Evolutionary conservation across 176 grass and related monocot species (phyloP).

Genomic region (Eragrostis curvula): DNA sequence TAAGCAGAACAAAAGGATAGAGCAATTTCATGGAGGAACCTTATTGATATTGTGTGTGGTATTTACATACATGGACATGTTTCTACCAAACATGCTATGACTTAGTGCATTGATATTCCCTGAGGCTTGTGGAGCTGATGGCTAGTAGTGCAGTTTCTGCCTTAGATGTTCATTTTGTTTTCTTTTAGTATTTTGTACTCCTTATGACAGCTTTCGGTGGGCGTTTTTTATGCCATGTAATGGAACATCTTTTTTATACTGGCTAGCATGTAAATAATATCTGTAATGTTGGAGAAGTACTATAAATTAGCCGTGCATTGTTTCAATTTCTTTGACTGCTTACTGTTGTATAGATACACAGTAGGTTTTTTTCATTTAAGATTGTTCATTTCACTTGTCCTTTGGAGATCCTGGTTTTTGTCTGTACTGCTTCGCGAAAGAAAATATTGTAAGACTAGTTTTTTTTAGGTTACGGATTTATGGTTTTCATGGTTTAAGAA

Average conservation of each 20-base stretch:
- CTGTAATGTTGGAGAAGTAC: constrained; percentile 34
- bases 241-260: constrained; percentile 24
- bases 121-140: constrained; percentile 43
- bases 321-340: constrained; percentile 25
- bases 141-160: constrained; percentile 26
- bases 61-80: constrained; percentile 44
- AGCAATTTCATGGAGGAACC: constrained; percentile 28
- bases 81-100: constrained; percentile 40
- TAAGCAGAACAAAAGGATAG: constrained; percentile 45
- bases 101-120: constrained; percentile 20
- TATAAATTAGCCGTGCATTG: constrained; percentile 28
- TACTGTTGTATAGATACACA: neutral
- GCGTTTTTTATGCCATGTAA: constrained; percentile 53
- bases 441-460: constrained; percentile 6
- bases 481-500: neutral
- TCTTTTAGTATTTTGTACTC: constrained; percentile 39
- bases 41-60: constrained; percentile 24
- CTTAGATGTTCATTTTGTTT: constrained; percentile 35
- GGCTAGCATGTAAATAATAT: constrained; percentile 51
- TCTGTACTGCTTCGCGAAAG: neutral
- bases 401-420: constrained; percentile 5
- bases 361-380: constrained; percentile 23
- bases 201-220: constrained; percentile 18
- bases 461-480: neutral
- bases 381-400: constrained; percentile 18